These are phyloP conservation scores for Kuraishia ogatae DNA, from an alignment of 805 yeast species.

Conservation along the genomic window DNA sequence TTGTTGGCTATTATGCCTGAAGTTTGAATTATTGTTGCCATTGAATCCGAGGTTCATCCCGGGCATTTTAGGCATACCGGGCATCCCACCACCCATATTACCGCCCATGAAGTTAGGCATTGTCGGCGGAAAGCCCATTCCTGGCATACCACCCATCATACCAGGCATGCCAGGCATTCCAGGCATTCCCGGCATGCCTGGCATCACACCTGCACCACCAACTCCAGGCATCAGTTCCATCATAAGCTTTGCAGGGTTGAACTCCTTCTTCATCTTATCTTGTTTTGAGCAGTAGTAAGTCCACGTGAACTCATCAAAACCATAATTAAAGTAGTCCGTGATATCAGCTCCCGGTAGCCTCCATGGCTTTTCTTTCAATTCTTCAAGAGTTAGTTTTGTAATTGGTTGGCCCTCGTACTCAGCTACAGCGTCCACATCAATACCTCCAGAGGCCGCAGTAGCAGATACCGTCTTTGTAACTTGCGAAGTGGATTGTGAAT, in stretches of 20 bases:
- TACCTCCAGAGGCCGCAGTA: slow-evolving; percentile 11
- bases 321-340: slow-evolving; percentile 91
- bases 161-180: slow-evolving; percentile 8
- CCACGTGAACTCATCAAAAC: slow-evolving; percentile 97
- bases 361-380: slow-evolving; percentile 94
- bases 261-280: slow-evolving; percentile 71
- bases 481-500: slow-evolving; percentile 7
- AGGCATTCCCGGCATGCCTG: slow-evolving; percentile 18
- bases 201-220: slow-evolving; percentile 9
- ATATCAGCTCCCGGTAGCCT: slow-evolving; percentile 94
- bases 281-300: slow-evolving; percentile 84
- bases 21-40: slow-evolving; percentile 2
- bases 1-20: not conserved
- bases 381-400: slow-evolving; percentile 71
- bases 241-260: slow-evolving; percentile 74
- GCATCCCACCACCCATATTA: slow-evolving; percentile 1
- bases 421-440: slow-evolving; percentile 70
- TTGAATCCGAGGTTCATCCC: not conserved
- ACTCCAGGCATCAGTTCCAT: slow-evolving; percentile 34
- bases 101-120: slow-evolving; percentile 10
- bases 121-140: too few relatives aligned
- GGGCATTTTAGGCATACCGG: not conserved
- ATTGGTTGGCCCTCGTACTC: slow-evolving; percentile 74
- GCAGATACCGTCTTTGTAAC: slow-evolving; percentile 9
- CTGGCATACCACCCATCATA: slow-evolving; percentile 20